Base-by-base conservation (phyloP, 257 asterid genomes). In the Petunia secreta region DNA sequence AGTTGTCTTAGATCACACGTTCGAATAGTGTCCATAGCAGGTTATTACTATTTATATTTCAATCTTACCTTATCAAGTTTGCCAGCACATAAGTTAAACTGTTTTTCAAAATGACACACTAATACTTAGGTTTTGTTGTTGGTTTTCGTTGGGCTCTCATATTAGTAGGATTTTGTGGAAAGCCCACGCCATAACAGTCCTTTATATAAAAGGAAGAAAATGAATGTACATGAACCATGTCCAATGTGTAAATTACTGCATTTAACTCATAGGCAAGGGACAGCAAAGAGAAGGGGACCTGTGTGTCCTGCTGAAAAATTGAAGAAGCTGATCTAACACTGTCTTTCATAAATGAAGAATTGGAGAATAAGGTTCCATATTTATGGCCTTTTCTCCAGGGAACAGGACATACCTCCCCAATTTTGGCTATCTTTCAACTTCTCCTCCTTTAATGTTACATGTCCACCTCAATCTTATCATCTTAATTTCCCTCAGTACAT, bases 321-420 rank as follows among this genome's bases (percentile, higher is more conserved):
- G 14, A 50, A 73, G 62, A 50, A 34, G 1, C 78, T 50, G 78
- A 50, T 73, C 78, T 11, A 73, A 50, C 78, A 11, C 78, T 73
- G 62, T 0, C 62, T 50, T 73, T 34, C 25, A 73, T 50, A 50
- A 73, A 11, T 73, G 46, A 16, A 34, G 25, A 63, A 44, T 71
- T 73, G 62, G 36, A 73, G 62, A 73, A 50, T 11, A 50, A 50
- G 62, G 78, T 73, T 73, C 34, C 63, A 34, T 73, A 73, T 50
- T 73, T 50, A 73, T 50, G 46, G 34, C 62, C 6, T 34, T 36
- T 71, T 34, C 7, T 73, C 8, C 34, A 2, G 78, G 34, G 52
- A 34, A 50, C 13, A 73, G 46, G 4, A 73, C 62, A 36, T 50
- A 50, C 63, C 78, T 36, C 78, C 62, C 62, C 46, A 50, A 50